These are phyloP conservation scores for Trichophyton schoenleinii DNA, from an alignment of 2,329 filamentous ascomycete species.

Conservation along the genomic window DNA sequence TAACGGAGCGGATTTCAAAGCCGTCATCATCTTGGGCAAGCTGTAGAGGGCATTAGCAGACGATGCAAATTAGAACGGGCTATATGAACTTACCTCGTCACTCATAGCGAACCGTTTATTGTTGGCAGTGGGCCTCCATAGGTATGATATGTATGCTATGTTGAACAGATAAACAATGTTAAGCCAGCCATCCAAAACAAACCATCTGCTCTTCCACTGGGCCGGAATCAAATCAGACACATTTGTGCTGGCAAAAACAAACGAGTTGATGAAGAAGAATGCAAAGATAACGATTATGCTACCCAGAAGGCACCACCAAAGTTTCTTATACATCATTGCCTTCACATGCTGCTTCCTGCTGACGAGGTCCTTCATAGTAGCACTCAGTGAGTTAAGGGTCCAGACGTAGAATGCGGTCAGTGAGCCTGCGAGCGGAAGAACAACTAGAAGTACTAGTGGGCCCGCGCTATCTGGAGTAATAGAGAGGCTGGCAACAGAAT, in stretches of 20 bases:
- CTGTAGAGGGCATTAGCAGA: conserved; percentile 24
- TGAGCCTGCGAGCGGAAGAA: conserved; percentile 80
- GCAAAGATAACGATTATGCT: conserved; percentile 93
- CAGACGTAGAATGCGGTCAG: conserved; percentile 96
- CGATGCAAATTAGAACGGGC: background rate
- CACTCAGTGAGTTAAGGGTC: conserved; percentile 90
- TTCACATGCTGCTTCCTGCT: conserved; percentile 91
- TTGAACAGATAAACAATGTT: conserved; percentile 94
- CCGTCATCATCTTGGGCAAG: conserved; percentile 97
- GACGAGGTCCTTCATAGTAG: conserved; percentile 89
- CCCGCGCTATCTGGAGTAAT: conserved; percentile 83
- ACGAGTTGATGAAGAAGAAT: conserved; percentile 98
- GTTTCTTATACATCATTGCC: conserved; percentile 89
- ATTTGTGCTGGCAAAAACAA: conserved; percentile 75
- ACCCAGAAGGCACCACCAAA: conserved; percentile 93
- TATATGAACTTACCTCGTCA: conserved; percentile 54
- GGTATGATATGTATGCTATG: conserved; percentile 81
- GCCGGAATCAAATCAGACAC: conserved; percentile 86
- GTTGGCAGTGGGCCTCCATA: conserved; percentile 93
- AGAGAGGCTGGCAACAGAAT: conserved; percentile 77
- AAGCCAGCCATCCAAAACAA: conserved; percentile 91
- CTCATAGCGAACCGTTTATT: conserved; percentile 98
- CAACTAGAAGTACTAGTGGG: conserved; percentile 80
- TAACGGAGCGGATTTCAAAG: conserved; percentile 90
- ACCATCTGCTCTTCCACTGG: conserved; percentile 97